phyloP scores from a whole-genome alignment of 2,329 filamentous ascomycete species.

The Exophiala bonariae region DNA sequence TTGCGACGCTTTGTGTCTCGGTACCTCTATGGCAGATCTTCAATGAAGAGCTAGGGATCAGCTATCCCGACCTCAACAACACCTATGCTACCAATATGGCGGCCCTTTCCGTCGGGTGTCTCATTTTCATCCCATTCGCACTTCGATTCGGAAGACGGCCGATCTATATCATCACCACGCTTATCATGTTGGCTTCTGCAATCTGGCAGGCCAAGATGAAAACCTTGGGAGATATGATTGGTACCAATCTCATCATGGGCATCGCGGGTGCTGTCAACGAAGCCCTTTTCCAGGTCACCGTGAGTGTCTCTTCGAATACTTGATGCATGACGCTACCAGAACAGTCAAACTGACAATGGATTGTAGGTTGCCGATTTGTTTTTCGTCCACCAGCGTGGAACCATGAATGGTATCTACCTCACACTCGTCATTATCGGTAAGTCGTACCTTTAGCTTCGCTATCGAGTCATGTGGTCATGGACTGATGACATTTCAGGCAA shows the following conservation, averaged over 20 bases:
- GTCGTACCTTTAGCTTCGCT: no score
- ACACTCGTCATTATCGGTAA: slow-evolving; percentile 37
- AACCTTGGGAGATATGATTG: slow-evolving; percentile 42
- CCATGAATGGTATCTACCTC: slow-evolving; percentile 53
- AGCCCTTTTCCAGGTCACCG: slow-evolving; percentile 44
- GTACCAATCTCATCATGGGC: slow-evolving; percentile 42
- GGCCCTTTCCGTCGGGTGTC: slow-evolving; percentile 38
- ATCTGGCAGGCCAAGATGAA: slow-evolving; percentile 45
- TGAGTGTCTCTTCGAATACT: background rate
- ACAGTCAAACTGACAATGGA: background rate
- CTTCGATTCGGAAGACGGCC: slow-evolving; percentile 44
- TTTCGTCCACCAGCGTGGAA: slow-evolving; percentile 52
- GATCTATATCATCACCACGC: slow-evolving; percentile 41
- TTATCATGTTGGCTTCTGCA: slow-evolving; percentile 35
- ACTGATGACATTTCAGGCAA: slow-evolving; percentile 2
- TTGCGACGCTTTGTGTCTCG: slow-evolving; percentile 37
- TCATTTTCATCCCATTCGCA: slow-evolving; percentile 45
- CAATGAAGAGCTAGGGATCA: slow-evolving; percentile 42
- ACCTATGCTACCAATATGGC: slow-evolving; percentile 44
- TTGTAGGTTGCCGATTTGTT: slow-evolving; percentile 49
- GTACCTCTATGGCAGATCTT: slow-evolving; percentile 42
- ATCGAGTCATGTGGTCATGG: no score
- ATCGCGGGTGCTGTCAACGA: slow-evolving; percentile 44
- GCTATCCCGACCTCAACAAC: slow-evolving; percentile 40
- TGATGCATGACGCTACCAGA: background rate